Conservation (phyloP, 345 rosid genomes). For the Salix caprea region DNA sequence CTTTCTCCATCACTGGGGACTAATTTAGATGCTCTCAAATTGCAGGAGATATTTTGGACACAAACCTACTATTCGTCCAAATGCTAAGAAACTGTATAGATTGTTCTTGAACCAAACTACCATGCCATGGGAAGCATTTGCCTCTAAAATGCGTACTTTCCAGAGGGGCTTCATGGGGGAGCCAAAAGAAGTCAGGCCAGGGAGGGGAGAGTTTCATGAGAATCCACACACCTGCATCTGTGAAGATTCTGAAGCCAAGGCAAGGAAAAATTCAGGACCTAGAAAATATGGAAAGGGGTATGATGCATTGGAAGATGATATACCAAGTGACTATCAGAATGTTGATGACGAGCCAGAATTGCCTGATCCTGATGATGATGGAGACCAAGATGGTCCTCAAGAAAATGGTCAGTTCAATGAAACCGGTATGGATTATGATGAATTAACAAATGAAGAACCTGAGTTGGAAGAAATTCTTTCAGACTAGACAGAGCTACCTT, state of each 20-base stretch:
- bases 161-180: slow-evolving; percentile 97
- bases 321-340: slow-evolving; percentile 36
- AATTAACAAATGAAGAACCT: slow-evolving; percentile 53
- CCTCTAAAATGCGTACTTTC: slow-evolving; percentile 59
- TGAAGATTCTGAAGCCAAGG: slow-evolving; percentile 50
- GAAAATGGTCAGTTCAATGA: slow-evolving; percentile 39
- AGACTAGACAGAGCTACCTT: slow-evolving; percentile 36
- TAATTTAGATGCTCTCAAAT: slow-evolving; percentile 5
- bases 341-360: slow-evolving; percentile 54
- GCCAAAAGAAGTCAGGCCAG: slow-evolving; percentile 87
- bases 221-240: slow-evolving; percentile 91
- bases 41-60: slow-evolving; percentile 92
- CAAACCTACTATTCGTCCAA: slow-evolving; percentile 92
- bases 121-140: slow-evolving; percentile 85
- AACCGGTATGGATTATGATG: slow-evolving; percentile 59
- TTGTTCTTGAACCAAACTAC: slow-evolving; percentile 60
- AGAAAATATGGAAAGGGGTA: slow-evolving; percentile 51
- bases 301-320: slow-evolving; percentile 30
- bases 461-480: slow-evolving; percentile 83
- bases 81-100: slow-evolving; percentile 75
- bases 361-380: slow-evolving; percentile 67
- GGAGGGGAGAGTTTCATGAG: slow-evolving; percentile 98
- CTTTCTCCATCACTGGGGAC: not conserved
- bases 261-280: slow-evolving; percentile 25
- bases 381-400: slow-evolving; percentile 30